Percentiles rank a stretch among this genome's conserved stretches.
These are phyloP conservation scores for Phialophora tarda DNA, from an alignment of 2,329 filamentous ascomycete species.

Conservation along the genomic window DNA sequence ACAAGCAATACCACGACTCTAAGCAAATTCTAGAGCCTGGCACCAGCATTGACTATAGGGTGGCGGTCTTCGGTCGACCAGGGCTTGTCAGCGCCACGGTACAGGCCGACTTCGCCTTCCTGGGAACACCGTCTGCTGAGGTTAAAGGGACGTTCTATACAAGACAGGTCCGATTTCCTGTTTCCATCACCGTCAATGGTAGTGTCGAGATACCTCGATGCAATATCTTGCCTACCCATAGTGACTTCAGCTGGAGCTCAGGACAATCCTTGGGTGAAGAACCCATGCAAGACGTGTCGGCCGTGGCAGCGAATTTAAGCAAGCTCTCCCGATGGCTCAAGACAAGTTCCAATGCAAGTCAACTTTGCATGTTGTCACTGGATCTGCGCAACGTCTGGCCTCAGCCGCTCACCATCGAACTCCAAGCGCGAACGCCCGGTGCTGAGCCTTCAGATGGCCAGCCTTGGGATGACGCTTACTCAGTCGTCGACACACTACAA, in stretches of 20 bases:
- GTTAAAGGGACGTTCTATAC: constrained; percentile 79
- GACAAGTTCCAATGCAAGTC: constrained; percentile 49
- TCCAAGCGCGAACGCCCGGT: constrained; percentile 55
- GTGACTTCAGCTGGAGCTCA: constrained; percentile 67
- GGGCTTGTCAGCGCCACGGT: constrained; percentile 79
- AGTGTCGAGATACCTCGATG: constrained; percentile 81
- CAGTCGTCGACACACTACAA: constrained; percentile 56
- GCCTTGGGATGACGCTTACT: constrained; percentile 37
- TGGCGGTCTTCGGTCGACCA: constrained; percentile 85
- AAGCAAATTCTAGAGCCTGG: constrained; percentile 49
- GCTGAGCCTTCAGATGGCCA: constrained; percentile 16
- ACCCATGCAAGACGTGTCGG: constrained; percentile 11
- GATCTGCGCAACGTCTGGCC: constrained; percentile 93
- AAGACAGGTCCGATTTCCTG: constrained; percentile 76
- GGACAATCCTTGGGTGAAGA: constrained; percentile 42
- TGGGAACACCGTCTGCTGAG: constrained; percentile 73
- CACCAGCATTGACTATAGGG: constrained; percentile 62
- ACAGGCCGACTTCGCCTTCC: constrained; percentile 82
- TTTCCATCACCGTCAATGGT: constrained; percentile 89
- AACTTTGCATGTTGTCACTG: constrained; percentile 78
- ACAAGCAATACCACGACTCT: constrained; percentile 11
- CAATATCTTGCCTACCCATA: constrained; percentile 76
- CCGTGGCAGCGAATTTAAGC: not conserved
- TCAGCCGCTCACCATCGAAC: constrained; percentile 70
- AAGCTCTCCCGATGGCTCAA: constrained; percentile 27